Percentiles rank a stretch among this genome's conserved stretches.
Evolutionary conservation across 1,284 basidiomycete genomes (phyloP).

Genomic region (Ustilago vetiveriae): DNA sequence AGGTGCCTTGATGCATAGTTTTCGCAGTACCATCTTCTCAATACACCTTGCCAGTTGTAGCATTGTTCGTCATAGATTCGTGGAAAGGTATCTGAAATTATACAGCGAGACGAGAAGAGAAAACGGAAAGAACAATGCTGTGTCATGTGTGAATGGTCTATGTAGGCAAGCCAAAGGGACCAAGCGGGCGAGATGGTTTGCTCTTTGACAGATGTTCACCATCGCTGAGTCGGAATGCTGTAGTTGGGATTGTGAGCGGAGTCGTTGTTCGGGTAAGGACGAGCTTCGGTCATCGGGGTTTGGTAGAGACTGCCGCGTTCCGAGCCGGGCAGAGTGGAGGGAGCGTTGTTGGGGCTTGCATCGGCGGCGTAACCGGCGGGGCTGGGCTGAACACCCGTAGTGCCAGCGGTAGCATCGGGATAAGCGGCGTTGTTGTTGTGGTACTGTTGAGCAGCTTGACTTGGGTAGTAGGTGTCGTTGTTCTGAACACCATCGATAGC

Average conservation of each 20-base stretch:
- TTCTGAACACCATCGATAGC: conserved; percentile 39
- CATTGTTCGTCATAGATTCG: too few species aligned
- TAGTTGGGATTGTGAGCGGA: neutral
- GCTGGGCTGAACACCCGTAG: conserved; percentile 18
- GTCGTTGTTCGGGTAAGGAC: conserved; percentile 24
- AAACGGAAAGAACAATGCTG: too few species aligned
- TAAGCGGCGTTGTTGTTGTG: neutral
- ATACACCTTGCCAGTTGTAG: too few species aligned
- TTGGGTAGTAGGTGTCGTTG: conserved; percentile 46
- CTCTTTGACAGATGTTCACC: too few species aligned
- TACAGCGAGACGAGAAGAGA: neutral
- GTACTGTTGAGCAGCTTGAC: conserved; percentile 17
- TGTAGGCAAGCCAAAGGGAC: too few species aligned
- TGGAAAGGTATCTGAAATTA: conserved; percentile 4
- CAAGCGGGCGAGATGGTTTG: too few species aligned
- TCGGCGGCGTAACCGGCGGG: conserved; percentile 7
- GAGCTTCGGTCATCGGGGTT: conserved; percentile 43
- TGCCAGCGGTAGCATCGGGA: neutral
- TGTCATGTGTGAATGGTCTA: too few species aligned
- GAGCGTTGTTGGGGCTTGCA: conserved; percentile 13
- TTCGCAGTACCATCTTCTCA: too few species aligned
- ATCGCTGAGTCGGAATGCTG: too few species aligned
- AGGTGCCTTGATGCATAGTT: too few species aligned
- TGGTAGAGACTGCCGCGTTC: conserved; percentile 47
- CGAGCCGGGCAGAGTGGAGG: conserved; percentile 24